Conservation (phyloP, 2,329 filamentous ascomycete species). For the Fusarium longipes region DNA sequence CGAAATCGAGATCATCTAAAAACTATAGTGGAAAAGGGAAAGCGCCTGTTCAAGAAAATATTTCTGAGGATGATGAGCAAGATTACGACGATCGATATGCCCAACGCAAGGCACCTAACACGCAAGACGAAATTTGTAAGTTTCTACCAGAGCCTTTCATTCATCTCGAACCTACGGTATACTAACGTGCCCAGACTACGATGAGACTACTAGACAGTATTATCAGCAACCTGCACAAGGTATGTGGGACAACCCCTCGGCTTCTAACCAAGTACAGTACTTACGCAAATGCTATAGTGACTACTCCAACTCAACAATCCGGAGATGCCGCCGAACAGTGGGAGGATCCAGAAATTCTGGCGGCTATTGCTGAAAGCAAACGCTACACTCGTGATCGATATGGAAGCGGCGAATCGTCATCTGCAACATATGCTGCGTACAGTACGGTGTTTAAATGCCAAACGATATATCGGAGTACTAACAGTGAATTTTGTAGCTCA, state of each 20-base stretch:
- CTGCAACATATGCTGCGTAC: slow-evolving; percentile 18
- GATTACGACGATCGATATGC: neutral
- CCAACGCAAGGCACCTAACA: neutral
- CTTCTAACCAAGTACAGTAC: neutral
- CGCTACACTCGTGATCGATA: slow-evolving; percentile 23
- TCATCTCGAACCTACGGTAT: neutral
- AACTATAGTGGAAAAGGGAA: slow-evolving; percentile 41
- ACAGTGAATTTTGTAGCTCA: neutral
- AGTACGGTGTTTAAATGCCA: slow-evolving; percentile 1
- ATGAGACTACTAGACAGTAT: slow-evolving; percentile 22
- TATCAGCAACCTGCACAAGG: slow-evolving; percentile 17
- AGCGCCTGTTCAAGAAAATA: slow-evolving; percentile 27
- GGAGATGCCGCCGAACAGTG: slow-evolving; percentile 2
- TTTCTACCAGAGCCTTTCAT: neutral
- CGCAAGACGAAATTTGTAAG: slow-evolving; percentile 10
- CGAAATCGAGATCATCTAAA: slow-evolving; percentile 38
- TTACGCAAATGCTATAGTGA: slow-evolving; percentile 11
- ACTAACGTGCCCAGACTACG: slow-evolving; percentile 16
- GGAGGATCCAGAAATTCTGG: slow-evolving; percentile 23
- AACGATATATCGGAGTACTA: neutral
- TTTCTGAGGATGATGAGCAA: slow-evolving; percentile 31
- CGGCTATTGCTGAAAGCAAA: slow-evolving; percentile 25
- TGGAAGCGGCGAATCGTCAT: slow-evolving; percentile 24
- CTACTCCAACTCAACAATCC: slow-evolving; percentile 9
- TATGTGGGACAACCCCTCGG: neutral